These are phyloP conservation scores for Chamaecyparis obtusa DNA, from an alignment of 75 land plant species.

Conservation along the genomic window DNA sequence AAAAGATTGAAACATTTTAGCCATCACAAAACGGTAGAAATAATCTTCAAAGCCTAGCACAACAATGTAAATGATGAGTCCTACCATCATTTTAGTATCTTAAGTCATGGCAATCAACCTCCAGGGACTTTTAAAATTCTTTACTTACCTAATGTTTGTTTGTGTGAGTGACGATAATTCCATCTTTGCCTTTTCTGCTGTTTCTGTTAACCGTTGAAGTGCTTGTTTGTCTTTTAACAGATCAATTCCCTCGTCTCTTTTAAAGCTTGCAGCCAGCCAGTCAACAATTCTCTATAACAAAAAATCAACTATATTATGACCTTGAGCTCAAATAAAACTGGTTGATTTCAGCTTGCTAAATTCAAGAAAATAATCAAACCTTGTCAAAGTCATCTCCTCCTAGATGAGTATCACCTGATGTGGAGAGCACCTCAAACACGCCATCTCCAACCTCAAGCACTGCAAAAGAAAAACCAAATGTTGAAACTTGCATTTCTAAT, in stretches of 20 bases:
- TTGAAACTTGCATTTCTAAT: neutral
- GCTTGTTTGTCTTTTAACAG: slow-evolving; percentile 86
- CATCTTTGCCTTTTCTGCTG: slow-evolving; percentile 87
- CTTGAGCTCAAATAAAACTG: neutral
- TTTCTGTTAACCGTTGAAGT: slow-evolving; percentile 70
- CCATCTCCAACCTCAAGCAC: slow-evolving; percentile 94
- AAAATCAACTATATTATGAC: neutral
- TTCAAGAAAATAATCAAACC: slow-evolving; percentile 32
- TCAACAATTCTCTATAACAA: slow-evolving; percentile 76
- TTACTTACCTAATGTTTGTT: slow-evolving; percentile 62
- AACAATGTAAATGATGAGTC: neutral
- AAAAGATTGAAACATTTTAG: neutral
- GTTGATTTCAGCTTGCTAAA: neutral
- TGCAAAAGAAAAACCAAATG: slow-evolving; percentile 15
- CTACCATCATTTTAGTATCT: neutral
- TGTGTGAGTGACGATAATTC: slow-evolving; percentile 74
- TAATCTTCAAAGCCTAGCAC: neutral
- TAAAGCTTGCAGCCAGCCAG: slow-evolving; percentile 69
- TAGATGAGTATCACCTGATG: slow-evolving; percentile 87
- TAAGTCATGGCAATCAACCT: neutral
- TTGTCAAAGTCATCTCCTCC: slow-evolving; percentile 94
- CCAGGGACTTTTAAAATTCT: neutral
- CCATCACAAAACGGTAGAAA: slow-evolving; percentile 3
- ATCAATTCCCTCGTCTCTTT: slow-evolving; percentile 76
- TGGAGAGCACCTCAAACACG: slow-evolving; percentile 91